Evolutionary conservation across 768 basidiomycete genomes (phyloP).

Genomic region (Mycena albidolilacea): DNA sequence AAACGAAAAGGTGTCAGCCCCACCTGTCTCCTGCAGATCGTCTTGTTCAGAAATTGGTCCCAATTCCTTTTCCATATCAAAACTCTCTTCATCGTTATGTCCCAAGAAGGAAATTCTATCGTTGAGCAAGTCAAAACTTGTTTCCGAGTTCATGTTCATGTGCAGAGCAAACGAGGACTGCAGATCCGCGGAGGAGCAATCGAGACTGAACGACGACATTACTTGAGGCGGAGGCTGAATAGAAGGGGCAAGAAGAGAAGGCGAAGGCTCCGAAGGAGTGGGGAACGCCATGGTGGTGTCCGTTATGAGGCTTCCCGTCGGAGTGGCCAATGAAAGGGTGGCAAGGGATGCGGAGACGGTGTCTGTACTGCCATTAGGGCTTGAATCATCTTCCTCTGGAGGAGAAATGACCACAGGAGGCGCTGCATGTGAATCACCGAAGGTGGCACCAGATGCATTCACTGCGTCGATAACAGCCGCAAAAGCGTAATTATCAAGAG

Average conservation of each 20-base stretch:
- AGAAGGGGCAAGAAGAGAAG: conserved; percentile 46
- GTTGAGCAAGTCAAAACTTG: conserved; percentile 66
- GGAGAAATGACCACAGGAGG: conserved; percentile 25
- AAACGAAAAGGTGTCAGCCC: neutral
- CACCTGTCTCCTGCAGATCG: conserved; percentile 12
- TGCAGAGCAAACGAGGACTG: conserved; percentile 65
- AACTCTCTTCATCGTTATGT: conserved; percentile 57
- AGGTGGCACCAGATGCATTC: conserved; percentile 6
- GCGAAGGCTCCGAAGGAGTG: conserved; percentile 36
- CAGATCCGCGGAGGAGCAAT: conserved; percentile 62
- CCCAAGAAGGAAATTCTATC: conserved; percentile 66
- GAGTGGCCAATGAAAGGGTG: conserved; percentile 45
- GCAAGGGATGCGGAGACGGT: conserved; percentile 44
- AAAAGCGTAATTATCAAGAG: conserved; percentile 15
- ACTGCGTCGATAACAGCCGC: conserved; percentile 8
- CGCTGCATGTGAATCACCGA: neutral
- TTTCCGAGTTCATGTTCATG: conserved; percentile 59
- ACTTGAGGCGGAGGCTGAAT: conserved; percentile 35
- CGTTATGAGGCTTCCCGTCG: conserved; percentile 44
- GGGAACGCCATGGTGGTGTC: conserved; percentile 38
- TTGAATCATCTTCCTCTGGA: conserved; percentile 21
- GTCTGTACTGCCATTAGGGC: conserved; percentile 27
- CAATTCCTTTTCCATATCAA: conserved; percentile 47
- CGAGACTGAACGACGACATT: conserved; percentile 42
- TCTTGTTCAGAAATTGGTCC: conserved; percentile 14